Evolutionary conservation across 441 rosid genomes (phyloP).

Genomic region (Corymbia calophylla): DNA sequence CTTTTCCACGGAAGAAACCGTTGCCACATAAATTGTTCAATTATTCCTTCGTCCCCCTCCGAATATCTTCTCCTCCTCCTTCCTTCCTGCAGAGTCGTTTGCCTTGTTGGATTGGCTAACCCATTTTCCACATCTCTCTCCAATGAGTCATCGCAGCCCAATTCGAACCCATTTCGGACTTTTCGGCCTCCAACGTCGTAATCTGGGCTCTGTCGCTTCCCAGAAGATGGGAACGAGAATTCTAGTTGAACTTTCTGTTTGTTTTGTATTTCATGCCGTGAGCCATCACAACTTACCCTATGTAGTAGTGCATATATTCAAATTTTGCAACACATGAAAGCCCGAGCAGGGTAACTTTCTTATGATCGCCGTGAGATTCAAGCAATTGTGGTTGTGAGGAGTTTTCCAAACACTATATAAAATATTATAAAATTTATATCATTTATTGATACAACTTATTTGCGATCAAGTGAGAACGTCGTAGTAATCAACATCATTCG

Average conservation of each 20-base stretch:
- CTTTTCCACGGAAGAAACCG: constrained; percentile 6
- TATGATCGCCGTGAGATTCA: not conserved
- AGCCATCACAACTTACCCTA: not conserved
- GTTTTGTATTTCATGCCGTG: not conserved
- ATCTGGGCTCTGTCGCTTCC: not conserved
- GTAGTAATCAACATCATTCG: fast-evolving
- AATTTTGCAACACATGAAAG: not conserved
- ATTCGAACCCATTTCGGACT: not conserved
- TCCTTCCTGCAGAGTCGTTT: not conserved
- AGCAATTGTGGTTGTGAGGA: fast-evolving
- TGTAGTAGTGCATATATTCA: not conserved
- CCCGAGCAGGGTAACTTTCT: not conserved
- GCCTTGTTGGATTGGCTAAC: not conserved
- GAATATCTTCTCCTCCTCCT: not conserved
- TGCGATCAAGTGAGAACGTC: too few species aligned
- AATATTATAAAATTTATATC: fast-evolving
- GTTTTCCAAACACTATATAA: not conserved
- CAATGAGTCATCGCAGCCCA: not conserved
- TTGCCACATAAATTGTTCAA: constrained; percentile 4
- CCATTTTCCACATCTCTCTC: not conserved
- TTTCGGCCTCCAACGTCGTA: not conserved
- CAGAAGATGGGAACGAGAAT: not conserved
- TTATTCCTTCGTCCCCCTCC: not conserved
- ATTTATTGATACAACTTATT: too few species aligned
- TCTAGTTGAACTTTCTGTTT: not conserved